phyloP scores from a whole-genome alignment of 2,329 filamentous ascomycete species.

The Tolypocladium ovalisporum region DNA sequence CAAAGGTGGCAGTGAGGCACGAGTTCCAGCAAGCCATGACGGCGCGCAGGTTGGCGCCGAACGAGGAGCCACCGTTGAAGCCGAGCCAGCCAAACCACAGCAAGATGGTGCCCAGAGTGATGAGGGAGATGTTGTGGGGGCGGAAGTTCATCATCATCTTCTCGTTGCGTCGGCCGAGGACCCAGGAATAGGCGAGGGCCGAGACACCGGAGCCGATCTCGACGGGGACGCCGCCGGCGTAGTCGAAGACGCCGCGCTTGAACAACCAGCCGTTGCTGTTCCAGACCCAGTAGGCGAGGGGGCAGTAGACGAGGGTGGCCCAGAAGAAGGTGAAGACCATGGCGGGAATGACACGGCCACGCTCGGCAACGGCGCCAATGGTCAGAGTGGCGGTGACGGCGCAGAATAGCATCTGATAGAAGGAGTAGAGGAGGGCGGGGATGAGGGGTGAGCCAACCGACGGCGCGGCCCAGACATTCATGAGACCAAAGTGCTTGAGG shows the following conservation, averaged over 20 bases:
- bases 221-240: conserved; percentile 92
- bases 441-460: conserved; percentile 82
- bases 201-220: conserved; percentile 93
- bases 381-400: conserved; percentile 85
- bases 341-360: conserved; percentile 81
- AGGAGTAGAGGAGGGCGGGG: conserved; percentile 82
- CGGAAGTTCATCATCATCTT: conserved; percentile 99
- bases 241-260: conserved; percentile 87
- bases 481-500: conserved; percentile 78
- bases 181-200: conserved; percentile 88
- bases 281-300: conserved; percentile 94
- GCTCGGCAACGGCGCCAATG: conserved; percentile 85
- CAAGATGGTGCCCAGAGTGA: conserved; percentile 87
- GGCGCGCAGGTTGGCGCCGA: conserved; percentile 87
- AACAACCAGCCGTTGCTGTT: conserved; percentile 88
- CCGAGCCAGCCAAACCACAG: conserved; percentile 99
- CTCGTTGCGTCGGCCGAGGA: conserved; percentile 91
- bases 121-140: conserved; percentile 95
- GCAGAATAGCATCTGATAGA: conserved; percentile 99
- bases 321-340: conserved; percentile 96
- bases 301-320: conserved; percentile 96
- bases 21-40: conserved; percentile 98
- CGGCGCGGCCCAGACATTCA: conserved; percentile 71
- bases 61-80: conserved; percentile 94
- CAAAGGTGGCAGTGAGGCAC: conserved; percentile 86